Evolutionary conservation across 2,329 filamentous ascomycete genomes (phyloP), one percentile per base, ranked within the genome.

Genomic region (Plectosphaerella cucumerina): DNA sequence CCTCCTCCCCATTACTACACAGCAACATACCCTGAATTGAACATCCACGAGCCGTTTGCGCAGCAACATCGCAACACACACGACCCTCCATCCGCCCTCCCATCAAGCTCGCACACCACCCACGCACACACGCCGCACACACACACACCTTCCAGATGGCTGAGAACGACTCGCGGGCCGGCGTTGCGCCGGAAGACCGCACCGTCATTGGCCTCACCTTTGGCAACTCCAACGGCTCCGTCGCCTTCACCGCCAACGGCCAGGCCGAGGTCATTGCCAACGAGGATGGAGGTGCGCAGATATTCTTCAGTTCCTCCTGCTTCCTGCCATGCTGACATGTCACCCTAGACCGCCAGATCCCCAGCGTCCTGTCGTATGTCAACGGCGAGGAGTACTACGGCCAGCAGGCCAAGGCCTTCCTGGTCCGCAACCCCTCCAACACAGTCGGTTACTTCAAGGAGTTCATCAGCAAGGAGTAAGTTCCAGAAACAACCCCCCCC

Each of bases 181-280:
- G 69, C 65, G 67, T 72, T 54, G 72, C 77, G 71, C 81, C 82
- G 48, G 73, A 71, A 60, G 77, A 85, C 61, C 78, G 83, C 62
- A 77, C 80, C 64, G 90, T 87, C 68, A 97, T 99, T 73, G 94
- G 94, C 70, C 91, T 99, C 68, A 89, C 92, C 60, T 97, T 97
- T 78, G 94, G 94, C 74, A 99, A 97, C 78, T 92, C 91, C 56
- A 96, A 96, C 85, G 95, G 90, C 76, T 97, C 91, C 54, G 97
- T 99, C 74, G 93, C 93, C 62, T 91, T 86, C 69, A 96, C 92
- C 44, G 82, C 86, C 56, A 93, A 97, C 65, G 93, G 95, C 72
- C 96, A 95, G 78, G 87, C 91, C 58, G 90, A 97, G 70, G 93
- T 99, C 58, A 97, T 99, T 74, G 94, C 94, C 66, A 97, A 99